A percentile compares a stretch with the other conserved stretches of the same genome.
phyloP scores from a whole-genome alignment of 2,329 filamentous ascomycete genomes.

The Cercospora berteroae region DNA sequence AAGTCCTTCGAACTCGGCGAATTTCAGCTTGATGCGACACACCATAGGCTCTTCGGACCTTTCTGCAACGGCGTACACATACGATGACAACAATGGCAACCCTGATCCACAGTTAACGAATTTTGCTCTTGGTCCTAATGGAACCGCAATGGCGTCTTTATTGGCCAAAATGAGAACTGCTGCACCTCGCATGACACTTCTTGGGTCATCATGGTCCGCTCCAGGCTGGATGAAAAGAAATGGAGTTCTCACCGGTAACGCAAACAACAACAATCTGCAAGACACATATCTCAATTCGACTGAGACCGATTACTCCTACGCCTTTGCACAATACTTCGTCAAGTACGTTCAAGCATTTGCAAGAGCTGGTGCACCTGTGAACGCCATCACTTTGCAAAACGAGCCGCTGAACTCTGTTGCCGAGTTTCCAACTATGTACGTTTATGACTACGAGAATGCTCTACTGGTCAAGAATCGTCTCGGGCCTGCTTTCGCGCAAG shows the following conservation, averaged over 20 bases:
- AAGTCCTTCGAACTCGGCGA: slow-evolving; percentile 13
- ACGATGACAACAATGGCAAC: slow-evolving; percentile 22
- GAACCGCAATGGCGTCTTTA: slow-evolving; percentile 23
- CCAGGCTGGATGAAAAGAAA: slow-evolving; percentile 28
- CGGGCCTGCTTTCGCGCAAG: slow-evolving; percentile 21
- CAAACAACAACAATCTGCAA: slow-evolving; percentile 21
- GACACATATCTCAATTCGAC: slow-evolving; percentile 18
- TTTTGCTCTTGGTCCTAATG: slow-evolving; percentile 21
- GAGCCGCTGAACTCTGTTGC: slow-evolving; percentile 19
- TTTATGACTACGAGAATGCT: slow-evolving; percentile 22
- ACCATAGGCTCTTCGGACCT: slow-evolving; percentile 25
- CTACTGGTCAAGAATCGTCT: slow-evolving; percentile 21
- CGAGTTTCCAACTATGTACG: slow-evolving; percentile 22
- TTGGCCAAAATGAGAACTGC: slow-evolving; percentile 20
- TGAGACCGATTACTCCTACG: slow-evolving; percentile 20
- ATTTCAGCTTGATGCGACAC: slow-evolving; percentile 26
- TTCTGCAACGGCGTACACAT: slow-evolving; percentile 24
- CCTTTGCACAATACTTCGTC: slow-evolving; percentile 26
- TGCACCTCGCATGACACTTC: slow-evolving; percentile 17
- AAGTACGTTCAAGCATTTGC: slow-evolving; percentile 26
- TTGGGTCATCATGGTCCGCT: slow-evolving; percentile 25
- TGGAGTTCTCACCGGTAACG: slow-evolving; percentile 13
- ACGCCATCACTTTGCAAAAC: slow-evolving; percentile 27
- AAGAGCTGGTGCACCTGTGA: slow-evolving; percentile 16
- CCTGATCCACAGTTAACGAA: slow-evolving; percentile 18